These are phyloP conservation scores for Paspalum notatum DNA, from an alignment of 176 grass and related monocot species.

Conservation along the genomic window DNA sequence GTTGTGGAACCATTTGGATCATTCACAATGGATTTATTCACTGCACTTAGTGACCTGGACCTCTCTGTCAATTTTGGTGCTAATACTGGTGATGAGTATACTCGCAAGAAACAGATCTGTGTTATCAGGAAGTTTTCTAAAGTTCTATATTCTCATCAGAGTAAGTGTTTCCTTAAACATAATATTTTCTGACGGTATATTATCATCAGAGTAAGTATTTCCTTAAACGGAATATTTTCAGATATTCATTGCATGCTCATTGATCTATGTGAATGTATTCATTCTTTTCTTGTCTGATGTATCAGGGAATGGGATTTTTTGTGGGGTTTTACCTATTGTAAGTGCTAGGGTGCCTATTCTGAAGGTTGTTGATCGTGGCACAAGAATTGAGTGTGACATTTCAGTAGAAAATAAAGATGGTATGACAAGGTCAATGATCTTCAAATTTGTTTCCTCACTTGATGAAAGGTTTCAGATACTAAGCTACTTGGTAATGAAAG, in stretches of 20 bases:
- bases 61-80: slow-evolving; percentile 81
- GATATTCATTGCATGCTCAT: not conserved
- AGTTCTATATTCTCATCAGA: slow-evolving; percentile 74
- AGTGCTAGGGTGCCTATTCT: slow-evolving; percentile 81
- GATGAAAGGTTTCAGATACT: slow-evolving; percentile 92
- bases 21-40: slow-evolving; percentile 95
- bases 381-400: slow-evolving; percentile 80
- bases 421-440: slow-evolving; percentile 74
- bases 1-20: slow-evolving; percentile 87
- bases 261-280: not conserved
- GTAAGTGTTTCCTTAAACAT: slow-evolving; percentile 50
- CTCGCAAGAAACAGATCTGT: slow-evolving; percentile 63
- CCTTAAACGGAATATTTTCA: slow-evolving; percentile 22
- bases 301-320: slow-evolving; percentile 63
- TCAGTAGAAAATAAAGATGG: slow-evolving; percentile 95
- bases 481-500: slow-evolving; percentile 72
- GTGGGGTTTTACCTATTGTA: slow-evolving; percentile 70
- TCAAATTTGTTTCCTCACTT: slow-evolving; percentile 68
- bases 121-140: slow-evolving; percentile 64
- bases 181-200: slow-evolving; percentile 40
- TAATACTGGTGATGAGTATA: slow-evolving; percentile 29
- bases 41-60: slow-evolving; percentile 81
- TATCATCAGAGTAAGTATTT: slow-evolving; percentile 73
- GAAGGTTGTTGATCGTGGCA: slow-evolving; percentile 72
- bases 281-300: slow-evolving; percentile 3